phyloP scores from a whole-genome alignment of 768 basidiomycete genomes.

The Boletus reticuloceps region DNA sequence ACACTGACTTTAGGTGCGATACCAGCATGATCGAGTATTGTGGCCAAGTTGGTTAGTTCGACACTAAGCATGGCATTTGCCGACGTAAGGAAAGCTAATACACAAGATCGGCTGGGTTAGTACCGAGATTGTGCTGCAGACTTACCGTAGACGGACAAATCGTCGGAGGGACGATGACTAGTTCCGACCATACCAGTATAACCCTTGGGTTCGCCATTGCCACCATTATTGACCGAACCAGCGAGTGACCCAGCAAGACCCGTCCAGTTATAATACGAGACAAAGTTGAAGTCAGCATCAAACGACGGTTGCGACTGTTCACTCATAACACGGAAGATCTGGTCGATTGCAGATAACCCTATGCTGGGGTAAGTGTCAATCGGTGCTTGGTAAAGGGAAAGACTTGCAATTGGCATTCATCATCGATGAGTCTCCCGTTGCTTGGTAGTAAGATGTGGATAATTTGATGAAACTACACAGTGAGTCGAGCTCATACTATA shows the following conservation, averaged over 20 bases:
- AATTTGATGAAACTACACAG: constrained; percentile 78
- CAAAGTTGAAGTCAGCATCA: constrained; percentile 66
- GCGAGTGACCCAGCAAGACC: constrained; percentile 58
- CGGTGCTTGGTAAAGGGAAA: background rate
- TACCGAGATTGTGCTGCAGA: background rate
- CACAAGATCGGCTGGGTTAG: background rate
- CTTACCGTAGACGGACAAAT: constrained; percentile 63
- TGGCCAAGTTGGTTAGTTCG: constrained; percentile 59
- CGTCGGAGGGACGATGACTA: constrained; percentile 75
- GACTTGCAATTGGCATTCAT: constrained; percentile 65
- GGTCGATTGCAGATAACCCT: constrained; percentile 69
- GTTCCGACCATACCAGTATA: constrained; percentile 76
- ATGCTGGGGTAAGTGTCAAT: background rate
- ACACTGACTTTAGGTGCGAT: constrained; percentile 49
- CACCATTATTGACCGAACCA: constrained; percentile 61
- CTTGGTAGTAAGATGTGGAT: constrained; percentile 67
- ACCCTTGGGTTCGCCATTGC: constrained; percentile 74
- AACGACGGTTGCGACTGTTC: constrained; percentile 75
- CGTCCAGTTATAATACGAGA: constrained; percentile 83
- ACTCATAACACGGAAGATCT: constrained; percentile 72
- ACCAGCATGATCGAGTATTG: constrained; percentile 51
- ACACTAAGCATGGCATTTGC: constrained; percentile 84
- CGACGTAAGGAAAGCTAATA: constrained; percentile 69
- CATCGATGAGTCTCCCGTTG: constrained; percentile 69
- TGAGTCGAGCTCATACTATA: constrained; percentile 76